Conservation (phyloP, 169 alveolate species). For the Plasmodium gallinaceum region DNA sequence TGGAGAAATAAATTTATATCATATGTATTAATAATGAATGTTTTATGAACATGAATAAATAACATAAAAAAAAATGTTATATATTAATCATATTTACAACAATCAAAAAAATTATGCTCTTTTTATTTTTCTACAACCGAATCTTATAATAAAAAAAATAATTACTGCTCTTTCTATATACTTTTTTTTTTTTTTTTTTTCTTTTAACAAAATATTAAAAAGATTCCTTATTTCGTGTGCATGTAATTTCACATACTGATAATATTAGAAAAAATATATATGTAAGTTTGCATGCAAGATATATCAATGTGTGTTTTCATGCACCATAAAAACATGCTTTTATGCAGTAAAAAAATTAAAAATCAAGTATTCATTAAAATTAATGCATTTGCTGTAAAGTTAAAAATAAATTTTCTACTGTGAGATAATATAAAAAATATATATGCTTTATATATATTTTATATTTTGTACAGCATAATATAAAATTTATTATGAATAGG, state of each 20-base stretch:
- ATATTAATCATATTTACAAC: constrained; percentile 30
- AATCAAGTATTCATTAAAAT: constrained; percentile 14
- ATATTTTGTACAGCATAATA: background rate
- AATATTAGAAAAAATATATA: constrained; percentile 29
- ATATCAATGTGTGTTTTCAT: constrained; percentile 57
- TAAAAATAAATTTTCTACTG: background rate
- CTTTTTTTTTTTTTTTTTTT: background rate
- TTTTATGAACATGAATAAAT: constrained; percentile 12
- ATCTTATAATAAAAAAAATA: constrained; percentile 28
- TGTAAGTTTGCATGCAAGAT: constrained; percentile 52
- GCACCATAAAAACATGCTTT: constrained; percentile 48
- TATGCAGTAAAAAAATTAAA: constrained; percentile 23
- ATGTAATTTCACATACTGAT: constrained; percentile 49
- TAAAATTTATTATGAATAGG: constrained; percentile 18
- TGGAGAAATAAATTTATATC: constrained; percentile 16
- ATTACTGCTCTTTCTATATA: constrained; percentile 39
- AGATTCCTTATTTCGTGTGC: constrained; percentile 67
- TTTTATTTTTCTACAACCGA: constrained; percentile 56
- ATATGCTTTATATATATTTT: constrained; percentile 11
- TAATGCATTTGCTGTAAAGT: constrained; percentile 22
- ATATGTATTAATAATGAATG: constrained; percentile 32
- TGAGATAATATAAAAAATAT: constrained; percentile 1
- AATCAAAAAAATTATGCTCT: constrained; percentile 30
- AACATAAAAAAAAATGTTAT: constrained; percentile 22
- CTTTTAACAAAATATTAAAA: constrained; percentile 37